A percentile compares a stretch with the other conserved stretches of the same genome.
Evolutionary conservation across 305 asterid genomes (phyloP).

Genomic region (Solanum hybrid): DNA sequence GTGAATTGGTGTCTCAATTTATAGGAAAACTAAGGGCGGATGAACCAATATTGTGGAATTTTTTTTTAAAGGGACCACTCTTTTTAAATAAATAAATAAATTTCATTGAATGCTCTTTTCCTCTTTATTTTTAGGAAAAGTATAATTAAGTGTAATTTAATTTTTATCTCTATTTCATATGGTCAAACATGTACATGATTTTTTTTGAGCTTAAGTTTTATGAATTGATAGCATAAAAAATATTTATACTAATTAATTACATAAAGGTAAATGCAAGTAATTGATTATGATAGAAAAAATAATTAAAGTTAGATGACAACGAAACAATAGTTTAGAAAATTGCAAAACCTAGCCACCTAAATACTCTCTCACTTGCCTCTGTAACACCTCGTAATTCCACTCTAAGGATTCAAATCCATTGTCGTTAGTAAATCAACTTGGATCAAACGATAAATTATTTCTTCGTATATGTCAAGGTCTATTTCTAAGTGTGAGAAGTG

Average conservation of each 20-base stretch:
- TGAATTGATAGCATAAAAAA: too few species aligned
- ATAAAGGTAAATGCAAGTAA: too few species aligned
- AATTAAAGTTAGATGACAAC: background rate
- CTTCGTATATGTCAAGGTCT: background rate
- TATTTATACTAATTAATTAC: too few species aligned
- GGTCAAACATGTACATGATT: background rate
- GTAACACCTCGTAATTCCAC: background rate
- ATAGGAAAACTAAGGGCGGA: background rate
- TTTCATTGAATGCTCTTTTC: background rate
- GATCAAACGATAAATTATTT: background rate
- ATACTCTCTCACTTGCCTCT: background rate
- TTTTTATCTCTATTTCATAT: background rate
- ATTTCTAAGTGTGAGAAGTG: background rate
- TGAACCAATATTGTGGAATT: background rate
- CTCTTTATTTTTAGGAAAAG: background rate
- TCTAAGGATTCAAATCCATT: too few species aligned
- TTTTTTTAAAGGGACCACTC: background rate
- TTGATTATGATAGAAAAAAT: too few species aligned
- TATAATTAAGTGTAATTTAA: background rate
- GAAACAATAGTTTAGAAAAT: background rate
- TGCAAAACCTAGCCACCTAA: background rate
- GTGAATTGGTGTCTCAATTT: background rate
- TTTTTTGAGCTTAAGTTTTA: background rate
- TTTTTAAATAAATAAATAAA: too few species aligned
- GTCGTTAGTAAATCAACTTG: background rate